phyloP scores from a whole-genome alignment of 1,139 yeast genomes.

The Blastobotrys capitulatus region DNA sequence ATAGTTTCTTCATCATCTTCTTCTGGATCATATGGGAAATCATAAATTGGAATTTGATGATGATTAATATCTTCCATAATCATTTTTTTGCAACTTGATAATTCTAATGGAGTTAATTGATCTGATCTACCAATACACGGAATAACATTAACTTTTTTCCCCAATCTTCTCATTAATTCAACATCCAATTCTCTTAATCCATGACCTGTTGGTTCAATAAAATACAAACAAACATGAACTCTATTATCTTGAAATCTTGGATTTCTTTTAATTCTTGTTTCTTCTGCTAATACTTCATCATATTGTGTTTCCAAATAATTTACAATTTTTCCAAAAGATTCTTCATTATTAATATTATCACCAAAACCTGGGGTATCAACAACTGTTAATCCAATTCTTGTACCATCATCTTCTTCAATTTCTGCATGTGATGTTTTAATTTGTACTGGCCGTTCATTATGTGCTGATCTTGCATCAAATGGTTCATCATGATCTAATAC shows the following conservation, averaged over 20 bases:
- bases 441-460: conserved; percentile 44
- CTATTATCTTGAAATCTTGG: conserved; percentile 69
- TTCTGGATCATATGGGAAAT: conserved; percentile 64
- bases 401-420: conserved; percentile 35
- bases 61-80: conserved; percentile 70
- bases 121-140: conserved; percentile 87
- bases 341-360: conserved; percentile 58
- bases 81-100: conserved; percentile 57
- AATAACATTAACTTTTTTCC: conserved; percentile 74
- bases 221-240: conserved; percentile 64
- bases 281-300: conserved; percentile 87
- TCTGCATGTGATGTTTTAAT: conserved; percentile 44
- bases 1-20: conserved; percentile 66
- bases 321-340: conserved; percentile 64
- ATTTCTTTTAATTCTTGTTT: conserved; percentile 81
- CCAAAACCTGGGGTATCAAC: conserved; percentile 87
- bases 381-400: conserved; percentile 40
- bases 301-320: conserved; percentile 79
- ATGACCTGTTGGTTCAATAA: conserved; percentile 68
- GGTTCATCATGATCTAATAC: conserved; percentile 35
- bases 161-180: conserved; percentile 66
- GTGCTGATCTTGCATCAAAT: conserved; percentile 42
- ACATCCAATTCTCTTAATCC: conserved; percentile 68
- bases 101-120: conserved; percentile 70
- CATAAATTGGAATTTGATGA: conserved; percentile 74